Conservation (phyloP, 768 basidiomycete species). For the Calocera cornea region DNA sequence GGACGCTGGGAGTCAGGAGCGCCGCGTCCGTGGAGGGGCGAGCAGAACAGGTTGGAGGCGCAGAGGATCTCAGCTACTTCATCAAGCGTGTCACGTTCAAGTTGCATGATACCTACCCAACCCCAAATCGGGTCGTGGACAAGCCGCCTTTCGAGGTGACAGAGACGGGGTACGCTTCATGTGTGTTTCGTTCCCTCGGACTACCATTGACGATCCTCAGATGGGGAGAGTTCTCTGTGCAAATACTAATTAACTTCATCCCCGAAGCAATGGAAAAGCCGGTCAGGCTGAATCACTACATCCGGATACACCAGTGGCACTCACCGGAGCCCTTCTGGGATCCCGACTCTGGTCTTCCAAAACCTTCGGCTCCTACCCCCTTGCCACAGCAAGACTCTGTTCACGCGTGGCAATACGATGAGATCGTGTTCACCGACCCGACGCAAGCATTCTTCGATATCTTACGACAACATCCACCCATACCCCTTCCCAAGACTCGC, state of each 20-base stretch:
- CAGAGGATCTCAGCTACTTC: conserved; percentile 80
- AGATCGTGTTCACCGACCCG: conserved; percentile 91
- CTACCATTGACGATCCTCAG: conserved; percentile 18
- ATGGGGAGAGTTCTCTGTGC: conserved; percentile 98
- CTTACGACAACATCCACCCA: conserved; percentile 71
- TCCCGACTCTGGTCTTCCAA: conserved; percentile 46
- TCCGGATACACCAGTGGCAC: conserved; percentile 85
- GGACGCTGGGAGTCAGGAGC: conserved; percentile 91
- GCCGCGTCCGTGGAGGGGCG: conserved; percentile 57
- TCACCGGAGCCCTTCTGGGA: conserved; percentile 11
- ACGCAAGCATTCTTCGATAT: conserved; percentile 72
- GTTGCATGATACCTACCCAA: conserved; percentile 90
- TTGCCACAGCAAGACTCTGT: conserved; percentile 38
- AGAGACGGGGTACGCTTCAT: conserved; percentile 65
- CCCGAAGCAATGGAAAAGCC: conserved; percentile 85
- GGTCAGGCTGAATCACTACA: conserved; percentile 74
- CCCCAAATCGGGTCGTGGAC: conserved; percentile 78
- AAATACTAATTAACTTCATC: conserved; percentile 81
- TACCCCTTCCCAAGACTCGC: conserved; percentile 52
- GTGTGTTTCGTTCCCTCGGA: background rate
- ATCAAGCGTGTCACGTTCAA: conserved; percentile 96
- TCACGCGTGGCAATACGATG: conserved; percentile 98
- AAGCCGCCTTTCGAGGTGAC: conserved; percentile 89
- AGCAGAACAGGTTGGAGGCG: conserved; percentile 67
- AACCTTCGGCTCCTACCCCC: conserved; percentile 6